These are phyloP conservation scores for Sphagnum tenellum DNA, from an alignment of 225 moss, liverwort and hornwort genomes.

Conservation along the genomic window DNA sequence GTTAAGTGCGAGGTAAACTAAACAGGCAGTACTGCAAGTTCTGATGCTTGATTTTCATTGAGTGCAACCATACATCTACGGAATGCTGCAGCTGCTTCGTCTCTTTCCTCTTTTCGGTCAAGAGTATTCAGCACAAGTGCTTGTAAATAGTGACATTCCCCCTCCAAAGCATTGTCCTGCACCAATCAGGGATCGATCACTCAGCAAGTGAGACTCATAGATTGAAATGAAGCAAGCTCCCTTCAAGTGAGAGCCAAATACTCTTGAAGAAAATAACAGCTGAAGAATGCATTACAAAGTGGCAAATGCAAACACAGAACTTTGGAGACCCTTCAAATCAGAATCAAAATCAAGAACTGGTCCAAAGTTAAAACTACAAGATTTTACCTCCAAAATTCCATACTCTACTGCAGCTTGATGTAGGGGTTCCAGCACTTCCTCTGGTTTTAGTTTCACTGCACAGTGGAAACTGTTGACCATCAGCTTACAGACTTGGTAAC, in stretches of 20 bases:
- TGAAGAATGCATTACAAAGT: no score
- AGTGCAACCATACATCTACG: constrained; percentile 41
- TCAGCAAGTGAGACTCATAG: no score
- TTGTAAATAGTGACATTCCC: constrained; percentile 71
- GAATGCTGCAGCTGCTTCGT: constrained; percentile 43
- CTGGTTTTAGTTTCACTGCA: constrained; percentile 29
- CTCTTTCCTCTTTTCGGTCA: constrained; percentile 48
- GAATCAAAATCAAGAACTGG: neutral
- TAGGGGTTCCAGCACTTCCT: constrained; percentile 53
- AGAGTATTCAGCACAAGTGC: constrained; percentile 59
- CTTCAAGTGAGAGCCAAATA: no score
- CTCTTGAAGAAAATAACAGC: no score
- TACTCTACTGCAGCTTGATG: constrained; percentile 57
- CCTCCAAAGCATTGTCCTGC: constrained; percentile 42
- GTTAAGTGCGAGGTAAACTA: neutral
- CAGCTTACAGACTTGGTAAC: neutral
- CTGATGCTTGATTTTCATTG: constrained; percentile 27
- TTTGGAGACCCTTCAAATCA: neutral
- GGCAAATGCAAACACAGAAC: no score
- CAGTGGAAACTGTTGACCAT: no score
- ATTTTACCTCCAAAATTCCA: constrained; percentile 39
- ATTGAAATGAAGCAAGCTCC: no score
- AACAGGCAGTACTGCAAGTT: constrained; percentile 34
- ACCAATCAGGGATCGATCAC: neutral
- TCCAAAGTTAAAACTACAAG: neutral